Evolutionary conservation across 352 stramenopile species (phyloP).

Genomic region (Globisporangium nunn): DNA sequence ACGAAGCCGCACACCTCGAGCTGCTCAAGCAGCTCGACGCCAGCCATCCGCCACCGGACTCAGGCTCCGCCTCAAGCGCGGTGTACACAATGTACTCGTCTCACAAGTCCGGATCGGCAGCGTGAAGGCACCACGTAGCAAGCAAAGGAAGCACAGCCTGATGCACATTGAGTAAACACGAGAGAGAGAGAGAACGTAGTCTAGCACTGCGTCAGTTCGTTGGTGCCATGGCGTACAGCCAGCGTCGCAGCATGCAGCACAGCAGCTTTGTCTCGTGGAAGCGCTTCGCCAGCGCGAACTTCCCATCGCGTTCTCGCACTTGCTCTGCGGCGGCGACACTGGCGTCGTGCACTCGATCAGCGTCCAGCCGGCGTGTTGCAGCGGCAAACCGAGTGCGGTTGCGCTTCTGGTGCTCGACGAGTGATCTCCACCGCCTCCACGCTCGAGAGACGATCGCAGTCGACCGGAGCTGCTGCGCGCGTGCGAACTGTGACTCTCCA

Average conservation of each 20-base stretch:
- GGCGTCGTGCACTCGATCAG: not conserved
- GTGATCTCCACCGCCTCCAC: conserved; percentile 1
- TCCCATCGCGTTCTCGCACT: conserved; percentile 29
- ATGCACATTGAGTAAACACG: too few species aligned
- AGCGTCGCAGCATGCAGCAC: conserved; percentile 10
- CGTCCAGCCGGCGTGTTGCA: not conserved
- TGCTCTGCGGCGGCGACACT: conserved; percentile 3
- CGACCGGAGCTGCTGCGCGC: conserved; percentile 9
- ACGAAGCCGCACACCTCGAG: conserved; percentile 1
- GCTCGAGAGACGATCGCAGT: not conserved
- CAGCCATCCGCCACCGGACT: not conserved
- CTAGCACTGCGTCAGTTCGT: too few species aligned
- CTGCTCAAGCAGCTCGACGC: conserved; percentile 4
- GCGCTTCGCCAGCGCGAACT: conserved; percentile 38
- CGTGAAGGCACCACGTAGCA: not conserved
- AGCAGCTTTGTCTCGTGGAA: conserved; percentile 29
- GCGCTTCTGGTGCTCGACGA: not conserved
- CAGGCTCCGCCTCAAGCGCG: not conserved
- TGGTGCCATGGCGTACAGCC: conserved; percentile 7
- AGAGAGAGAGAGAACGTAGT: not conserved
- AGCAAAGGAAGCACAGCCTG: too few species aligned
- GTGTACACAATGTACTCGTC: conserved; percentile 7
- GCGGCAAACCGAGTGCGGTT: not conserved
- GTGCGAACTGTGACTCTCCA: conserved; percentile 13
- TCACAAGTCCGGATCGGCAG: conserved; percentile 7